Base-by-base conservation (phyloP, 1,284 basidiomycete species). In the Puccinia brachypodii region DNA sequence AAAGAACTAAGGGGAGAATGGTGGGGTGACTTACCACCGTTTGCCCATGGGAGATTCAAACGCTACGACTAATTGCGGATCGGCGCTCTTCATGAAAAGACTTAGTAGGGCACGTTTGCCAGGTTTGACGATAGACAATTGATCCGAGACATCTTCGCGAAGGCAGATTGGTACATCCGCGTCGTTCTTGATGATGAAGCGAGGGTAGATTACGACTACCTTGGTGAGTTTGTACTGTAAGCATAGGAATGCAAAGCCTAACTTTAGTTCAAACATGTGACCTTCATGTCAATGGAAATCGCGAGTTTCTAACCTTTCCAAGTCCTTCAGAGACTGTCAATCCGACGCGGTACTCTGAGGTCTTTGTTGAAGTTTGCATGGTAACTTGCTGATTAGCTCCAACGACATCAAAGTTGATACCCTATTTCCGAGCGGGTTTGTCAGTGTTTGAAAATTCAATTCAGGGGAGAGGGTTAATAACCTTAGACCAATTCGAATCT, bases 401-500 rank as follows among this genome's bases (percentile, higher is more conserved):
- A 36, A 96, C 92, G 1, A 96, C 94, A 85, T 99, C 96, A 81
- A 98, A 90, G 82, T 93, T 92, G 82, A 96, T 88, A n/a, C 91
- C 89, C 92, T 93, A 81, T 36, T 78, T 31, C 42, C 60, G 36
- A 31, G 62, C 1, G 40, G 33, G 50, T 25, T 53, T 83, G 31
- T 73, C 81, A 76, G 36, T 47, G 64, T 31, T 62, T 25, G n/a
- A 38, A 33, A n/a, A 19, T 19, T 22, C 7, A 25, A 19, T 28
- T 16, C 3, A 25, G 36, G 53, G 50, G 3, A 11, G 25, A 85
- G 60, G 85, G 14, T 16, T 13, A 19, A 60, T n/a, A 38, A 93
- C 93, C 88, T 92, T 93, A 14, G 96, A 98, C 95, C 96, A 98
- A 60, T 88, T 88, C 1, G 96, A 97, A 83, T 96, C 92, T n/a